Evolutionary conservation across 2,329 filamentous ascomycete species (phyloP), one percentile per base, ranked within the genome.

Genomic region (Fusarium cicatricum): DNA sequence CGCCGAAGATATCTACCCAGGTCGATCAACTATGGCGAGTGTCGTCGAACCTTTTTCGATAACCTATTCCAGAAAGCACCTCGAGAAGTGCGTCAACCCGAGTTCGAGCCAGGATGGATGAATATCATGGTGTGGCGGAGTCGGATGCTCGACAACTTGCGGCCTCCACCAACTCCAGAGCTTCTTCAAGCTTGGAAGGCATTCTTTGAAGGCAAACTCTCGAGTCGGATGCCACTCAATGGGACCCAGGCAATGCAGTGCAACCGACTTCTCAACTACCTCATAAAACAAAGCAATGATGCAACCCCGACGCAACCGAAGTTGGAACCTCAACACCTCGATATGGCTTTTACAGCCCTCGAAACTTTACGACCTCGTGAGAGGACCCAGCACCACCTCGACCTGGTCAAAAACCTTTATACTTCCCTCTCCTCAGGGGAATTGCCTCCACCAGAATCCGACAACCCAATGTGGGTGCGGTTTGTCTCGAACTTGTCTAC

Each of bases 91-190:
- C 88, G 86, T 71, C 80, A 85, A 17, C 80, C 87, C 44, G 82
- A 87, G 65, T 78, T 87, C 56, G 90, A 87, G 67, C 89, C 85
- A 1, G 92, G 92, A 47, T 84, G 92, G 68, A 85, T 86, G 61
- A 83, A 82, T 14, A 85, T 97, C 77, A 83, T 90, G 66, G 83
- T 90, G 54, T 83, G 91, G 72, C 79, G 84, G 46, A 84, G 85
- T 63, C 83, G 85, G 56, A 77, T 88, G 63, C 80, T 83, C 45
- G 82, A 90, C 51, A 81, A 84, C 45, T 79, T 87, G 31, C 84
- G 91, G 29, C 83, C 85, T 10, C 92, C 91, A 14, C 74, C 84
- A 0, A 77, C 80, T 3, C 72, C 80, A n/a, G 85, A 90, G 29
- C 77, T 97, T 3, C 74, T 85, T 1, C 78, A 83, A 31, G 90